phyloP scores from a whole-genome alignment of 2,329 filamentous ascomycete genomes.

The Cryphonectria radicalis region DNA sequence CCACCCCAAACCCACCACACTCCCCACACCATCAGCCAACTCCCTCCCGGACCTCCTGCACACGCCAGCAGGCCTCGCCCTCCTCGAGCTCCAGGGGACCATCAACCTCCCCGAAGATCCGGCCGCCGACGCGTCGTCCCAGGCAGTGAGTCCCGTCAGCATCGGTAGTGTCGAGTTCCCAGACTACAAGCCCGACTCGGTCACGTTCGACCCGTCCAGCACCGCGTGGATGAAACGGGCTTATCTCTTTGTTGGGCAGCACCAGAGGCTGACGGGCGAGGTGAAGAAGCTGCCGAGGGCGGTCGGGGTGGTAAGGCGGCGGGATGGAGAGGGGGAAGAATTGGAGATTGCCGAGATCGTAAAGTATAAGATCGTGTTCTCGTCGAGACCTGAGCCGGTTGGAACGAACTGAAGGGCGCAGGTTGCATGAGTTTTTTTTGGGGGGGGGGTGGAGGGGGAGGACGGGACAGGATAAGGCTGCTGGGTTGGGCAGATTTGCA shows the following conservation, averaged over 20 bases:
- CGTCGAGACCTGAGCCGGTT: constrained; percentile 83
- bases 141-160: constrained; percentile 38
- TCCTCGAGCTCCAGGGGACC: constrained; percentile 90
- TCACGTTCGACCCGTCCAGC: constrained; percentile 48
- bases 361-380: constrained; percentile 85
- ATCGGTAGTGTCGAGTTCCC: constrained; percentile 50
- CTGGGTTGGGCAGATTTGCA: background rate
- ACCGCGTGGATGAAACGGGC: constrained; percentile 88
- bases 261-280: constrained; percentile 88
- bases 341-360: constrained; percentile 88
- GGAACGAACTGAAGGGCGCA: constrained; percentile 43
- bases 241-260: constrained; percentile 84
- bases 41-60: constrained; percentile 82
- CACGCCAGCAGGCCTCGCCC: constrained; percentile 84
- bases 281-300: constrained; percentile 83
- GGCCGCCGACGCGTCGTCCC: constrained; percentile 32
- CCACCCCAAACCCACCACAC: constrained; percentile 39
- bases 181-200: constrained; percentile 62
- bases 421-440: background rate
- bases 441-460: too few relatives aligned
- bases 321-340: constrained; percentile 53
- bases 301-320: constrained; percentile 75
- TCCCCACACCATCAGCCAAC: constrained; percentile 37
- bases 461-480: background rate
- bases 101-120: constrained; percentile 67